Evolutionary conservation across 345 rosid species (phyloP).

Genomic region (Corchorus olitorius): DNA sequence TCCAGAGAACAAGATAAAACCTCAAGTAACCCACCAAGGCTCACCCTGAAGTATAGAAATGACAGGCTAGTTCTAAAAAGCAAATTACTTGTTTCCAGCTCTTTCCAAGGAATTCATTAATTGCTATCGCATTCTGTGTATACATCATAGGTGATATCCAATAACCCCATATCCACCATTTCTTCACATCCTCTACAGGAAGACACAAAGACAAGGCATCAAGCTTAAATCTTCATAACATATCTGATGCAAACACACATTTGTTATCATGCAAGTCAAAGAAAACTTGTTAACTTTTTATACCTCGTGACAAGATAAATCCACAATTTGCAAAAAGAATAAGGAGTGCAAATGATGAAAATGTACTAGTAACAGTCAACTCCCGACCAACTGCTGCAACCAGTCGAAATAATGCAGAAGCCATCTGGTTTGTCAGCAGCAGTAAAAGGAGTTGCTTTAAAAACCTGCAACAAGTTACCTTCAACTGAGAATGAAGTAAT

Average conservation of each 20-base stretch:
- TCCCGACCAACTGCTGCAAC: constrained; percentile 57
- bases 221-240: neutral
- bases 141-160: constrained; percentile 89
- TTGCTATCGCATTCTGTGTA: constrained; percentile 59
- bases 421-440: constrained; percentile 46
- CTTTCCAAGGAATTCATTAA: constrained; percentile 70
- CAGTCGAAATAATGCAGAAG: constrained; percentile 53
- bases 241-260: too few relatives aligned
- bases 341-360: constrained; percentile 49
- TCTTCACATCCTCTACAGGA: constrained; percentile 60
- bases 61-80: constrained; percentile 15
- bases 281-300: neutral
- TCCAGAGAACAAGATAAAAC: neutral
- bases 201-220: neutral
- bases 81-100: constrained; percentile 61
- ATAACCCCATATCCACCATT: constrained; percentile 93
- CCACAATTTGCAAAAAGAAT: constrained; percentile 48
- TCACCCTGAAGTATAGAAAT: neutral
- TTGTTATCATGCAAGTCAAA: neutral
- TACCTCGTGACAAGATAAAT: constrained; percentile 44
- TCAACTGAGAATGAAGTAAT: neutral
- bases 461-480: constrained; percentile 33
- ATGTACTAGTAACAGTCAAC: constrained; percentile 48
- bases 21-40: constrained; percentile 3
- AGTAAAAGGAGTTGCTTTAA: constrained; percentile 52